Conservation (phyloP, 73 alveolate genomes). For the Stentor roeselii region DNA sequence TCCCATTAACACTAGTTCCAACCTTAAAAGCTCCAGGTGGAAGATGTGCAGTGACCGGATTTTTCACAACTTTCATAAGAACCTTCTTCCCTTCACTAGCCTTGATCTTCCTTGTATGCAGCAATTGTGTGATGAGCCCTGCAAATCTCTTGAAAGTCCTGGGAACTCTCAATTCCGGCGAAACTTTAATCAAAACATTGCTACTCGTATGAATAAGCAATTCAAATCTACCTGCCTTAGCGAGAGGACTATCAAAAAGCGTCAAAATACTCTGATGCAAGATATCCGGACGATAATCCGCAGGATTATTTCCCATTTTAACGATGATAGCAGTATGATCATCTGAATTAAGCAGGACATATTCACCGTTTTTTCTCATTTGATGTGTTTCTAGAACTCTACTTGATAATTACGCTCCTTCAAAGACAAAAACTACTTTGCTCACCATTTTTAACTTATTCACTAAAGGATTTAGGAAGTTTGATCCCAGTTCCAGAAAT, state of each 20-base stretch:
- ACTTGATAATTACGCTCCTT: constrained; percentile 21
- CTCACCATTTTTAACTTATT: constrained; percentile 11
- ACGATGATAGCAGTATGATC: constrained; percentile 65
- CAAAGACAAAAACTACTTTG: constrained; percentile 20
- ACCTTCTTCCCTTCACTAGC: constrained; percentile 75
- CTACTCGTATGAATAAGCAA: constrained; percentile 80
- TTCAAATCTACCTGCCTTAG: constrained; percentile 85
- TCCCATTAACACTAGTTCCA: constrained; percentile 87
- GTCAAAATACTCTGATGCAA: constrained; percentile 89
- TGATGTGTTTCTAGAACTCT: neutral
- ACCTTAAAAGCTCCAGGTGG: constrained; percentile 86
- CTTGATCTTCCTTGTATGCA: constrained; percentile 74
- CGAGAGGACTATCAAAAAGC: constrained; percentile 89
- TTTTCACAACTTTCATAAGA: constrained; percentile 85
- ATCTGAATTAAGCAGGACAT: constrained; percentile 78
- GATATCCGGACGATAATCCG: constrained; percentile 95
- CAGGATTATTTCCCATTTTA: constrained; percentile 71
- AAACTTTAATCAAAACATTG: constrained; percentile 81
- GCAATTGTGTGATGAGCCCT: constrained; percentile 85
- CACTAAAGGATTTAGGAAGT: neutral
- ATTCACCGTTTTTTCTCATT: constrained; percentile 25
- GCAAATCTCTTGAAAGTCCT: constrained; percentile 93
- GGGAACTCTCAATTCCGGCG: constrained; percentile 86
- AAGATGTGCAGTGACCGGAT: constrained; percentile 82
- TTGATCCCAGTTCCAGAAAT: constrained; percentile 11